Conservation (phyloP, 257 asterid species). For the Lithospermum erythrorhizon region DNA sequence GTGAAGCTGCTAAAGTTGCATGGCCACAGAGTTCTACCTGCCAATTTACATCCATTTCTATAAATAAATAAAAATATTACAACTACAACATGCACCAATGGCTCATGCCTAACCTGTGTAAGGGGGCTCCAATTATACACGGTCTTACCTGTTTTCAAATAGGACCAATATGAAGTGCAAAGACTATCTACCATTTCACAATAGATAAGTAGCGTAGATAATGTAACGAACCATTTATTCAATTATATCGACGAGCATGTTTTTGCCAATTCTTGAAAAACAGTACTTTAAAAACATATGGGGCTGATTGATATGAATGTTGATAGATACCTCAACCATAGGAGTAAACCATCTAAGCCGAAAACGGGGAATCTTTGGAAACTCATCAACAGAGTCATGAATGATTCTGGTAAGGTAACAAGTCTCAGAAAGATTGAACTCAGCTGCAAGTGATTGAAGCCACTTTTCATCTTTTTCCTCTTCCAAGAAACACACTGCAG, state of each 20-base stretch:
- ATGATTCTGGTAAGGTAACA: slow-evolving; percentile 46
- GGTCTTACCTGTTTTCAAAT: too few relatives aligned
- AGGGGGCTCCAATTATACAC: too few relatives aligned
- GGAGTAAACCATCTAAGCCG: slow-evolving; percentile 95
- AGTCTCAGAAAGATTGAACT: slow-evolving; percentile 70
- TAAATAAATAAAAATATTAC: background rate
- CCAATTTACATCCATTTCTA: background rate
- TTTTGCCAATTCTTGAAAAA: too few relatives aligned
- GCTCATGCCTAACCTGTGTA: too few relatives aligned
- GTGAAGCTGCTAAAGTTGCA: slow-evolving; percentile 15
- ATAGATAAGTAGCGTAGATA: too few relatives aligned
- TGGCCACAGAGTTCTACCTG: slow-evolving; percentile 16
- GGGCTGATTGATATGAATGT: too few relatives aligned
- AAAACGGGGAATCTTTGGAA: slow-evolving; percentile 29
- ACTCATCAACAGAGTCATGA: slow-evolving; percentile 9
- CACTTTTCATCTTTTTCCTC: slow-evolving; percentile 67
- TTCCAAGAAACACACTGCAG: slow-evolving; percentile 83
- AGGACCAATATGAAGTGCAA: too few relatives aligned
- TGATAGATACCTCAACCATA: slow-evolving; percentile 46
- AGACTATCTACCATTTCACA: too few relatives aligned
- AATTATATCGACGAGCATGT: too few relatives aligned
- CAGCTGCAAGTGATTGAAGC: slow-evolving; percentile 82
- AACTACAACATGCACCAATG: too few relatives aligned
- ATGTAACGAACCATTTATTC: too few relatives aligned
- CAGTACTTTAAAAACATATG: too few relatives aligned